Base-by-base conservation (phyloP, 1,139 yeast species). In the Candida sp. region DNA sequence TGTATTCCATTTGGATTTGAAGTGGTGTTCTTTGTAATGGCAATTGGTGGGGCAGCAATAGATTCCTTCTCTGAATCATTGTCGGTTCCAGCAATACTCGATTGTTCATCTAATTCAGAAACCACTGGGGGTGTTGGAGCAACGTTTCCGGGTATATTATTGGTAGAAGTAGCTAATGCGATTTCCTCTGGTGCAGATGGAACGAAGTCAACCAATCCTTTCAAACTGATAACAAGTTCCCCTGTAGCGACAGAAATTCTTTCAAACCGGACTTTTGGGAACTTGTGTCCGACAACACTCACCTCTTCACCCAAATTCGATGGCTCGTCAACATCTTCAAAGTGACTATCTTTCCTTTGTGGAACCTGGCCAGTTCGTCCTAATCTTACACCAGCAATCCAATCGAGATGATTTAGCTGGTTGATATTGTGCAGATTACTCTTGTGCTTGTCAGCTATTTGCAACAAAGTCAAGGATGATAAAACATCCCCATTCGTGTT, bases 311-410 rank as follows among this genome's bases (percentile, higher is more conserved):
- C 97, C 21, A 91, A 64, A 55, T 87, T 88, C 15, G 82, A 77
- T 2, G 85, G 90, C 29, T 72, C 75, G 48, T 69, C 77, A 47
- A 70, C 80, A 33, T 56, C 64, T 15, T 57, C 61, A 27, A 50
- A 44, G 8, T 40, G 39, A 22, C 50, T 51, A 32, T 48, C 50
- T 5, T 53, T 51, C 7, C 57, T 43, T 4, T 52, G 53, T 21
- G 55, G 56, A 7, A 43, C 39, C 38, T 48, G 55, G 1, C 89
- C 89, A 3, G 77, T 65, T 40, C 78, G 70, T 0, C 95, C 95
- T 66, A 80, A 81, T 43, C 93, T 73, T 5, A 93, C 96, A 39
- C 98, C 98, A 0, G 97, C 84, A 36, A 93, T 84, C 99, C 99
- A 93, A 51, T 85, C 83, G 47, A 93, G 68, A 57, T 91, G 97